Conservation (phyloP, 495 filamentous ascomycete species). For the Penicillium maclennaniae region DNA sequence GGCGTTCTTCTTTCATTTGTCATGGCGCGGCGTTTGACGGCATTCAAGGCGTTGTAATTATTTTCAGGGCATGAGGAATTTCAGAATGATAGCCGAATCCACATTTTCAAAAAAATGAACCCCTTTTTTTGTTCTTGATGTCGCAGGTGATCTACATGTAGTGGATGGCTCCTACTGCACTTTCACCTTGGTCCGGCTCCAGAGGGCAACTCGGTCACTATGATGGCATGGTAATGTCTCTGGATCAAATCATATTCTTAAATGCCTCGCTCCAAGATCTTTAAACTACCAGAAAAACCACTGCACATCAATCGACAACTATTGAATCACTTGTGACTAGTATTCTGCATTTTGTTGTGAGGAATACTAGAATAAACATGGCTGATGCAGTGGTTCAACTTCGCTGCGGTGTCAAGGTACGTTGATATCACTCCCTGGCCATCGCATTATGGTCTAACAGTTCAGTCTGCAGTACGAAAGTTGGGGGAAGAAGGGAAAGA, state of each 20-base stretch:
- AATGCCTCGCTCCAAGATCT: not conserved
- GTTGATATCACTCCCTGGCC: not conserved
- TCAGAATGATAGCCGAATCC: slow-evolving; percentile 4
- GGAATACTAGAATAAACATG: slow-evolving; percentile 13
- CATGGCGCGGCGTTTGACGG: slow-evolving; percentile 11
- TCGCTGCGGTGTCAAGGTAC: slow-evolving; percentile 40
- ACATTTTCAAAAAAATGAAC: too few relatives aligned
- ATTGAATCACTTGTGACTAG: not conserved
- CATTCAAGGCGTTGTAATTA: slow-evolving; percentile 8
- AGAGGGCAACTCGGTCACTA: not conserved
- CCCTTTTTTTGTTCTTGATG: too few relatives aligned
- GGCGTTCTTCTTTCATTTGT: slow-evolving; percentile 4
- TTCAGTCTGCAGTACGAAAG: slow-evolving; percentile 35
- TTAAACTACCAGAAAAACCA: not conserved
- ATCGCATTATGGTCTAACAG: not conserved
- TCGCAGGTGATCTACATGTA: too few relatives aligned
- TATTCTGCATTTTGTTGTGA: not conserved
- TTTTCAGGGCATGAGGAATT: not conserved
- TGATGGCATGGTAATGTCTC: not conserved
- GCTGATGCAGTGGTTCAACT: slow-evolving; percentile 39
- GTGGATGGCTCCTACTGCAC: too few relatives aligned
- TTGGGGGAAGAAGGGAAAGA: slow-evolving; percentile 47
- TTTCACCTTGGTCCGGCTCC: too few relatives aligned
- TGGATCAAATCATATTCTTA: not conserved
- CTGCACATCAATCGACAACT: not conserved